Evolutionary conservation across 176 grass and related monocot species (phyloP).

Genomic region (Raddia distichophylla): DNA sequence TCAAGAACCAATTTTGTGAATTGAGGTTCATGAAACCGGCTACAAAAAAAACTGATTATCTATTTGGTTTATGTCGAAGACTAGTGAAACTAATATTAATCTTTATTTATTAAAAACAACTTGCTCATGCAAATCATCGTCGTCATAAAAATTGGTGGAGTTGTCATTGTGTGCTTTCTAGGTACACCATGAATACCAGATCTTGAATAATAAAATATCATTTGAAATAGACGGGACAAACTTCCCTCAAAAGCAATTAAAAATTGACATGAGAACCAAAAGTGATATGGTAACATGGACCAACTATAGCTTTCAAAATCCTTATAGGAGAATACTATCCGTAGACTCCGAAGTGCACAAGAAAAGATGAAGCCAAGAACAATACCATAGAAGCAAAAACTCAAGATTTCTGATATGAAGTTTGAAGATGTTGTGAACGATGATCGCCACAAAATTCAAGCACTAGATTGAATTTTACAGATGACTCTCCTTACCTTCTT

Average conservation of each 20-base stretch:
- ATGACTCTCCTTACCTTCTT: neutral
- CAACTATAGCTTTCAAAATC: neutral
- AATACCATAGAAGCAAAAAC: neutral
- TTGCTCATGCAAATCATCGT: neutral
- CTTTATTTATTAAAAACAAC: neutral
- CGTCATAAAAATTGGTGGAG: neutral
- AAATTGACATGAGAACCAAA: neutral
- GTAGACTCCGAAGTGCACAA: neutral
- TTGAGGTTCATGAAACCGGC: neutral
- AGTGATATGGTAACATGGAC: neutral
- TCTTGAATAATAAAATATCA: neutral
- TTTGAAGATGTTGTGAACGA: neutral
- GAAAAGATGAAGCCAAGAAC: neutral
- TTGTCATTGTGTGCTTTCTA: neutral
- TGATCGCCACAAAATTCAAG: neutral
- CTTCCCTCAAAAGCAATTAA: neutral
- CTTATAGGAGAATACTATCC: neutral
- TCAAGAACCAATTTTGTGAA: neutral
- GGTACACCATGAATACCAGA: neutral
- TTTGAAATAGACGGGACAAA: neutral
- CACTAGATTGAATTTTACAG: neutral
- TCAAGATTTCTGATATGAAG: neutral
- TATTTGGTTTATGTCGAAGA: neutral
- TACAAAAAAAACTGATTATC: neutral
- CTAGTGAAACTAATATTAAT: neutral